Evolutionary conservation across 768 basidiomycete species (phyloP).

Genomic region (Mycena belliarum): DNA sequence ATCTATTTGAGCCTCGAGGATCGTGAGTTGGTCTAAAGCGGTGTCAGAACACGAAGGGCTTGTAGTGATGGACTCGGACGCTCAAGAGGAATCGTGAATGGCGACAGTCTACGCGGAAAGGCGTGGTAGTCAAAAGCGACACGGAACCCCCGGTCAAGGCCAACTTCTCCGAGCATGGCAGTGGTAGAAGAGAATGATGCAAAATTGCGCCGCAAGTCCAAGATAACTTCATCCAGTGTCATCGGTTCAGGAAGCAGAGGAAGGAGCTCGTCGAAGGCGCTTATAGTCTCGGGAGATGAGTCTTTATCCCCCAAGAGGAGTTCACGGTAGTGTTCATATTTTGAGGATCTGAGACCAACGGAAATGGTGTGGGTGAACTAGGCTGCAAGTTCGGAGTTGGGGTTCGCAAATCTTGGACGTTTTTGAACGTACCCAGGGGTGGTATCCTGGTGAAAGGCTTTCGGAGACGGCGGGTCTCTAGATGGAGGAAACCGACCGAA

Average conservation of each 20-base stretch:
- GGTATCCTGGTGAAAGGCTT: constrained; percentile 87
- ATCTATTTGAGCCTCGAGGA: constrained; percentile 84
- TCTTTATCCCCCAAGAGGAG: constrained; percentile 53
- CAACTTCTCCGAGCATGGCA: constrained; percentile 93
- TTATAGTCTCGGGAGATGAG: constrained; percentile 31
- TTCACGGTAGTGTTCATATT: constrained; percentile 71
- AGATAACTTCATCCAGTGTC: constrained; percentile 57
- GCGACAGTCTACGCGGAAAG: constrained; percentile 59
- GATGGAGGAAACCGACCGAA: constrained; percentile 65
- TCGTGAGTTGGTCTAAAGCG: constrained; percentile 57
- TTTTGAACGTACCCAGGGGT: constrained; percentile 59
- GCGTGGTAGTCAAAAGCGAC: constrained; percentile 61
- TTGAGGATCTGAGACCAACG: constrained; percentile 42
- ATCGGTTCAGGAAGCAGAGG: constrained; percentile 72
- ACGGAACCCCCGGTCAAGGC: constrained; percentile 80
- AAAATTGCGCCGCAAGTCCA: constrained; percentile 62
- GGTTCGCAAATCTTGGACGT: no score
- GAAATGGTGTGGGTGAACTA: constrained; percentile 80
- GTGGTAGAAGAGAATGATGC: constrained; percentile 46
- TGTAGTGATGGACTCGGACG: constrained; percentile 30
- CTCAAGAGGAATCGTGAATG: constrained; percentile 73
- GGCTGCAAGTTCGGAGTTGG: no score
- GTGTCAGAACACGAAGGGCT: neutral
- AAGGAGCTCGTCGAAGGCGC: constrained; percentile 59
- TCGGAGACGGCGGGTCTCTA: neutral